Evolutionary conservation across 495 filamentous ascomycete species (phyloP), one percentile per base, ranked within the genome.

Genomic region (Talaromyces liani): DNA sequence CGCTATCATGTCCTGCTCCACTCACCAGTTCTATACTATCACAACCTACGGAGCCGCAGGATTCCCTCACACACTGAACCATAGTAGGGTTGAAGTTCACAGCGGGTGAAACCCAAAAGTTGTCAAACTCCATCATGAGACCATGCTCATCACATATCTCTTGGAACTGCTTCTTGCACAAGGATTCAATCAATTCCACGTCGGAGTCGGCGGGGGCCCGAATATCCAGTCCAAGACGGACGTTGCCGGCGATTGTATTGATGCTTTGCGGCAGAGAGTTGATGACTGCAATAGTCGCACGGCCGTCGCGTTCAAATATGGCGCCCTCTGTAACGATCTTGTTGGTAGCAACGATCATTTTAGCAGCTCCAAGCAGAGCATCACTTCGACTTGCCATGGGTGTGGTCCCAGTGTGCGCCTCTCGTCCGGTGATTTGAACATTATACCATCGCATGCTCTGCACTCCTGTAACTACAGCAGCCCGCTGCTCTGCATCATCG

Each of bases 361-460:
- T 85, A 0, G 85, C 80, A 2, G 86, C 84, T 4, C 83, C 78
- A 45, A 90, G 81, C 61, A 91, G 72, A 1, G 88, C 84, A 66
- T 91, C 87, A 14, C 69, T 64, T 16, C 78, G 73, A 9, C 68
- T 64, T 20, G 61, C 68, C 33, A 91, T 80, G 14, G 85, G 84
- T 6, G 88, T 92, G 1, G 88, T 91, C 5, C 89, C 89, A 1
- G 88, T 90, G 70, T 91, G 89, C n/a, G 81, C 82, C 65, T 88
- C 86, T 53, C 80, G 75, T 5, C 88, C 89, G 2, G 71, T 71
- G 2, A 91, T 82, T 7, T 79, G 81, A 14, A 92, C 60, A 65
- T 18, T 82, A 81, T 75, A 80, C 88, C 89, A 91, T 63, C 81
- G 80, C 65, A 87, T 89, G 14, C 75, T 73, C 63, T 78, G 75